phyloP scores from a whole-genome alignment of 371 early-diverging fungal genomes.

The Smittium culicis region DNA sequence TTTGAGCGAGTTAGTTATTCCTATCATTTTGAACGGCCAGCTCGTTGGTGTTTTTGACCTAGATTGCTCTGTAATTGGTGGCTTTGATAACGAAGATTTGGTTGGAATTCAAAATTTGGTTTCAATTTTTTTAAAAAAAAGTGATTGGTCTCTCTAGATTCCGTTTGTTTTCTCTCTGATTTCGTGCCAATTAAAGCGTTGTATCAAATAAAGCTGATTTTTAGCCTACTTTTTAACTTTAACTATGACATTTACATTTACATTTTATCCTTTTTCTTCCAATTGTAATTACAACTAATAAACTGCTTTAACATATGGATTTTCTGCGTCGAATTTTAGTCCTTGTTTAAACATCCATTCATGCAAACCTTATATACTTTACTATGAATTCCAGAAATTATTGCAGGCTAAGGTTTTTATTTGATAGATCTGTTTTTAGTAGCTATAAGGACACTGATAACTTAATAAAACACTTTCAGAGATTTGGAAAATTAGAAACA shows the following conservation, averaged over 20 bases:
- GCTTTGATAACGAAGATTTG: constrained; percentile 61
- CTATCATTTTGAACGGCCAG: constrained; percentile 39
- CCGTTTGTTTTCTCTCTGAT: too few relatives aligned
- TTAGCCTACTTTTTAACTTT: too few relatives aligned
- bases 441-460: neutral
- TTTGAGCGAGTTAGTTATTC: constrained; percentile 80
- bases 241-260: too few relatives aligned
- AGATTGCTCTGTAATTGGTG: constrained; percentile 57
- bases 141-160: constrained; percentile 39
- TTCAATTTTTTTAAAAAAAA: constrained; percentile 41
- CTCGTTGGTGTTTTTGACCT: constrained; percentile 73
- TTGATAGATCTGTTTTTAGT: neutral
- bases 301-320: too few relatives aligned
- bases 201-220: too few relatives aligned
- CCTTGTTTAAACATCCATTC: too few relatives aligned
- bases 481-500: neutral
- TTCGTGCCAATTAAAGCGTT: too few relatives aligned
- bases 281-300: too few relatives aligned
- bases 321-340: too few relatives aligned
- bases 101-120: constrained; percentile 57
- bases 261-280: too few relatives aligned
- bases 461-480: neutral
- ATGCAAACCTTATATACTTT: too few relatives aligned
- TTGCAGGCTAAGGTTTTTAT: neutral
- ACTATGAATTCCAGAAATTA: too few relatives aligned